Base-by-base conservation (phyloP, 331 rosid genomes). In the Telfairia occidentalis region DNA sequence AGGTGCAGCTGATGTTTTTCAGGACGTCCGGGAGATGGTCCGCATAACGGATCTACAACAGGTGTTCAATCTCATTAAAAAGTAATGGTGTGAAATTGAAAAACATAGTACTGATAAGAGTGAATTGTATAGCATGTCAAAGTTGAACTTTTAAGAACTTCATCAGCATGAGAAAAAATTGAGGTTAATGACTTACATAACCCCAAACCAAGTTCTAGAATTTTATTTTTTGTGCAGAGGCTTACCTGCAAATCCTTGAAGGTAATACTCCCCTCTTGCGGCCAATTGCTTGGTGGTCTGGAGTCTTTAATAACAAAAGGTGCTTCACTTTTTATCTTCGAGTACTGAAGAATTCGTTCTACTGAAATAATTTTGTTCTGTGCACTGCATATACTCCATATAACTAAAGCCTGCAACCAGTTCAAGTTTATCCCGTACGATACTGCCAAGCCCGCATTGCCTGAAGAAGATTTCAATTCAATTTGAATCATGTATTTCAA, bases 341-440 rank as follows among this genome's bases (percentile, higher is more conserved):
- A 84, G 83, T 91, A 94, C 70, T 94, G 98, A 71, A 91, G 84
- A 61, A 94, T 80, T 82, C 98, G 91, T 81, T 94, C 98, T 74
- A 91, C 97, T 57, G 98, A 94, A 77, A 94, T 94, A 90, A 94
- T 94, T 82, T 91, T 94, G 78, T 88, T 87, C 87, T 94, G 96
- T 58, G 98, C 96, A 74, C 89, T 90, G 82, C 98, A 94, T 67
- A 94, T 86, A 82, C 86, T 90, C 98, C 97, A 91, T 81, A 91
- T 94, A 65, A 88, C 88, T 12, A 85, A 53, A 80, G 98, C 97
- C 86, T 90, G 98, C 80, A 83, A 32, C 30, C 85, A 92, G 82
- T 94, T 94, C 81, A 91, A 61, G 82, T 90, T 94, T 85, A 94
- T 94, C 60, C 98, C 98, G 63, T 91, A 94, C 48, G 98, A 89